These are phyloP conservation scores for Aspergillus transmontanensis DNA, from an alignment of 2,329 filamentous ascomycete species.

Conservation along the genomic window DNA sequence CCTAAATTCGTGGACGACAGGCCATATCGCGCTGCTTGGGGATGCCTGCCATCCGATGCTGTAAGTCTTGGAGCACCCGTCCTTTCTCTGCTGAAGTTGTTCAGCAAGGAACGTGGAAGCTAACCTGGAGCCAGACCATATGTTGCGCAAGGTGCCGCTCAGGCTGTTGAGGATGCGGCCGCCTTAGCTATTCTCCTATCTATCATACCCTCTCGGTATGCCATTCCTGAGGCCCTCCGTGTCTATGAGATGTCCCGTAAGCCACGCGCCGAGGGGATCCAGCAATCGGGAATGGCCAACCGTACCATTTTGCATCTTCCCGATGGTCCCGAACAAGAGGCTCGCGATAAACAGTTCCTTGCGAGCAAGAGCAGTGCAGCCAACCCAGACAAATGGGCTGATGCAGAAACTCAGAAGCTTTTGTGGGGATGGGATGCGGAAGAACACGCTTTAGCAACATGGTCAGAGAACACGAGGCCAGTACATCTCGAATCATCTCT, in stretches of 20 bases:
- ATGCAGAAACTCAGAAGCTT: neutral
- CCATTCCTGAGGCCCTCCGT: slow-evolving; percentile 36
- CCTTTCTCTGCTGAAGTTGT: neutral
- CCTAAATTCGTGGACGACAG: slow-evolving; percentile 36
- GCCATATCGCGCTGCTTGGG: slow-evolving; percentile 40
- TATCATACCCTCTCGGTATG: slow-evolving; percentile 15
- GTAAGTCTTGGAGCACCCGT: neutral
- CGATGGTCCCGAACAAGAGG: slow-evolving; percentile 42
- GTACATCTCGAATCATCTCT: neutral
- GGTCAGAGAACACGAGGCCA: neutral
- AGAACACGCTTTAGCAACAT: neutral
- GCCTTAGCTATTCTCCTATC: slow-evolving; percentile 39
- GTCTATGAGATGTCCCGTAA: slow-evolving; percentile 43
- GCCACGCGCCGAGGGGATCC: slow-evolving; percentile 41
- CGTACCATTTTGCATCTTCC: slow-evolving; percentile 40
- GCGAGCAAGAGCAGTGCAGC: neutral
- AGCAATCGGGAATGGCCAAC: slow-evolving; percentile 39
- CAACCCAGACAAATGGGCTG: neutral
- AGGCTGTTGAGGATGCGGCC: slow-evolving; percentile 48
- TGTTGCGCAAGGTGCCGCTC: slow-evolving; percentile 49
- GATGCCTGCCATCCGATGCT: slow-evolving; percentile 50
- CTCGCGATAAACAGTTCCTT: slow-evolving; percentile 37
- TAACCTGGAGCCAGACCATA: slow-evolving; percentile 25
- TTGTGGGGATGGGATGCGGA: neutral
- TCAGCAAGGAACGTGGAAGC: neutral